Base-by-base conservation (phyloP, 2,329 filamentous ascomycete species). In the Calonectria naviculata region DNA sequence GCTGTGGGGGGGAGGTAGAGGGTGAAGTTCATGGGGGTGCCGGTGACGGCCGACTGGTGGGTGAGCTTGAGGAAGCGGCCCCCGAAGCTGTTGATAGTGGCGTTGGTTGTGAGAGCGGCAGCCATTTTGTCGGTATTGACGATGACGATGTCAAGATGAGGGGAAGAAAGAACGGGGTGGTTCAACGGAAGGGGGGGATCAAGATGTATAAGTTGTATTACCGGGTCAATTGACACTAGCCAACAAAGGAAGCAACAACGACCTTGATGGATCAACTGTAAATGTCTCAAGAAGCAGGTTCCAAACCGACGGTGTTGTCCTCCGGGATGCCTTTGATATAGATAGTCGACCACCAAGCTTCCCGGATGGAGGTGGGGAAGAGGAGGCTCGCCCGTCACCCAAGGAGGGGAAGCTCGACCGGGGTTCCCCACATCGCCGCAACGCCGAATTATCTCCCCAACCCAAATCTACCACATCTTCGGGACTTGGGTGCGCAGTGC, bases 31-130 rank as follows among this genome's bases (percentile, higher is more conserved):
- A 98, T 99, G 79, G 95, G 92, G 76, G 95, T 98, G 78, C 90
- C 91, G 68, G 95, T 97, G 72, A 91, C 89, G 75, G 89, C 86
- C 67, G 95, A 95, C 81, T 92, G 85, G 89, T 99, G 97, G 78
- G 93, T 91, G 73, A 99, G 94, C 89, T 99, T 98, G 78, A 98
- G 90, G 71, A 99, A 93, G 85, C 95, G 95, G 82, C 97, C 97
- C 82, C 95, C 96, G 82, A 98, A 98, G 83, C 92, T 94, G 87
- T 92, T 89, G 84, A 98, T 98, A 74, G 93, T 94, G 71, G 94
- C 93, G 83, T 94, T 97, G 76, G 93, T 97, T 82, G 93, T 94
- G 88, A 98, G 95, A 28, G 56, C 56, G 71, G 69, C 60, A 34
- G 93, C 87, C 95, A 97, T 97, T 73, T 75, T 88, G 71, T 67